Evolutionary conservation across 2,329 filamentous ascomycete species (phyloP), one percentile per base, ranked within the genome.

Genomic region (Venturia asperata): DNA sequence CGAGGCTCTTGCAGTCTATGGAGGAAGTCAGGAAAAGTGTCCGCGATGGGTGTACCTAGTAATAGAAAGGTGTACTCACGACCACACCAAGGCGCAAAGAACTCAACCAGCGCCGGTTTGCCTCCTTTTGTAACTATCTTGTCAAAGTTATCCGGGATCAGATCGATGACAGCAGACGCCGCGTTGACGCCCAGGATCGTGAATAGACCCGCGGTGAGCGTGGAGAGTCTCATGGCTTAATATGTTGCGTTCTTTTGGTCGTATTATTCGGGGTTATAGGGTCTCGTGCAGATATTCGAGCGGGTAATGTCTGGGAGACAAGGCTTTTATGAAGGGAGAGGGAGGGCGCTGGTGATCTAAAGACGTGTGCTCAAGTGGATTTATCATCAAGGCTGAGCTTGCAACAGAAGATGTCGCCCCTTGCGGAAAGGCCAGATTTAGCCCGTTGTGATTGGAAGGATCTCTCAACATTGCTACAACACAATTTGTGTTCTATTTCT

Each of bases 71-170:
- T 21, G 11, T 61, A 61, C 64, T 37, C 21, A 63, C 61, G 94
- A 41, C 94, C 95, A 74, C 94, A 99, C 94, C 94, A 99, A 30
- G 93, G 92, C 42, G 94, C 94, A 75, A 96, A 97, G 85, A 99
- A 99, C 77, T 97, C 92, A 71, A 97, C 92, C 34, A 99, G 87
- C 0, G 94, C 92, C 55, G 94, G 93, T 82, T 96, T 97, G 77
- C 92, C 92, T 58, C 90, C 93, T 76, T 95, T 86, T 67, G 96
- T 83, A 69, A 96, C 91, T 65, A 96, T 83, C 61, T 88, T 80
- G 81, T 97, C 93, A 77, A 99, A 99, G 82, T 97, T 99, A 72
- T 82, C 81, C 65, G 93, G 92, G 67, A 89, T 87, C 67, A 99
- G 87, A 77, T 97, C 93, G 71, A 96, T 82, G 69, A 99, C 94